These are phyloP conservation scores for Capsicum rhomboideum DNA, from an alignment of 257 asterid species.

Conservation along the genomic window DNA sequence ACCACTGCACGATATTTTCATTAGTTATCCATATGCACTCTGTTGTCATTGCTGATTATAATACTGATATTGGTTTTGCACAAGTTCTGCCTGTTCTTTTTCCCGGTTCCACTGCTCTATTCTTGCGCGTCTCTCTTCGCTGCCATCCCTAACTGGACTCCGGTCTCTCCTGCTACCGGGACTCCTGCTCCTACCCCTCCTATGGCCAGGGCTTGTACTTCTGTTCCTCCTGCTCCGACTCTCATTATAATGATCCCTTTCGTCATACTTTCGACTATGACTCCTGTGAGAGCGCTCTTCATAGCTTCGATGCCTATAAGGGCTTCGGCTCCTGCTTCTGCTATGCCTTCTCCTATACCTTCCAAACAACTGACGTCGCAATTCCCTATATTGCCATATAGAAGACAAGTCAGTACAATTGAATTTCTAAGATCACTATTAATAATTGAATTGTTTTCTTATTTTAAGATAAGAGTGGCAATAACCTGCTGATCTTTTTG, in stretches of 20 bases:
- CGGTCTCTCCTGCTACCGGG: conserved; percentile 59
- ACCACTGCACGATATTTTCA: conserved; percentile 29
- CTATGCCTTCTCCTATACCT: conserved; percentile 43
- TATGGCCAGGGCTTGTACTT: conserved; percentile 54
- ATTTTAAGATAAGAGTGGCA: not conserved
- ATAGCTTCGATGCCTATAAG: conserved; percentile 80
- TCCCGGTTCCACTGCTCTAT: conserved; percentile 97
- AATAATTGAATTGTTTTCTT: not conserved
- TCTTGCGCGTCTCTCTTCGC: conserved; percentile 96
- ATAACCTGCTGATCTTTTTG: conserved; percentile 81
- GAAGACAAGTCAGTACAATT: not conserved
- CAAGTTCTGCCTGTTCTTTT: conserved; percentile 56
- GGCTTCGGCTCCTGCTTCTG: conserved; percentile 80
- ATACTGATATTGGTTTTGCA: conserved; percentile 22
- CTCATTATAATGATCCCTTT: conserved; percentile 52
- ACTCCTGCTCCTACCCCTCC: conserved; percentile 69
- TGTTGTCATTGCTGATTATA: conserved; percentile 17
- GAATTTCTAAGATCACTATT: not conserved
- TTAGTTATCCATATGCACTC: conserved; percentile 37
- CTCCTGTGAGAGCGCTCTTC: conserved; percentile 70
- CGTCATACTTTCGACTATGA: conserved; percentile 75
- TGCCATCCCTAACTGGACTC: conserved; percentile 87
- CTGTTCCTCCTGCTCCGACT: conserved; percentile 65
- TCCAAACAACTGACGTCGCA: conserved; percentile 82
- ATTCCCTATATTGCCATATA: conserved; percentile 28